A percentile compares a stretch with the other conserved stretches of the same genome.
Evolutionary conservation across 2,329 filamentous ascomycete genomes (phyloP).

Genomic region (Paecilomyces variotii): DNA sequence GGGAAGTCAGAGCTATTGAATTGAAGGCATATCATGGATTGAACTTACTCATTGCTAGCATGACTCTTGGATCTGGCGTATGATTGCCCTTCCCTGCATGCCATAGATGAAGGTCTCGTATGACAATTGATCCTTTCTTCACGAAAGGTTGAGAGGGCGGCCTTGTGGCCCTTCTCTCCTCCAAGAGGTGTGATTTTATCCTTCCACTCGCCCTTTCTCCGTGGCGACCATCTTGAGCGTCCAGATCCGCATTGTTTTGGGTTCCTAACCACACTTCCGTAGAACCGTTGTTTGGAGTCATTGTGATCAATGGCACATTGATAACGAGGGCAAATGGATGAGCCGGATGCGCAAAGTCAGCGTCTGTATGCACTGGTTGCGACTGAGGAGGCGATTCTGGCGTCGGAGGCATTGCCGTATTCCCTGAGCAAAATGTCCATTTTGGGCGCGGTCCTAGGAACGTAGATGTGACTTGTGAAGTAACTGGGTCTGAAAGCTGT

Average conservation of each 20-base stretch:
- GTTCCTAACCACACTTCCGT: constrained; percentile 54
- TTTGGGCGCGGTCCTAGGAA: constrained; percentile 48
- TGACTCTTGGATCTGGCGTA: constrained; percentile 44
- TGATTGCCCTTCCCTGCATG: constrained; percentile 57
- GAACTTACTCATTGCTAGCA: constrained; percentile 46
- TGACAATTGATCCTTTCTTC: constrained; percentile 47
- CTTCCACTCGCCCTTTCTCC: constrained; percentile 47
- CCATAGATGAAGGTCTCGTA: constrained; percentile 56
- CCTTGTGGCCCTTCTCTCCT: constrained; percentile 26
- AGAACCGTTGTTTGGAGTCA: constrained; percentile 45
- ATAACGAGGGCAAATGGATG: constrained; percentile 48
- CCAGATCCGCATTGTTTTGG: constrained; percentile 27
- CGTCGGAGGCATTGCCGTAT: constrained; percentile 48
- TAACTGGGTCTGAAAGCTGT: not conserved
- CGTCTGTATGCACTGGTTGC: constrained; percentile 53
- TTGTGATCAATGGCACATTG: constrained; percentile 45
- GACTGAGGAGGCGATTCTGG: constrained; percentile 17
- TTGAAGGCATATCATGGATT: not conserved
- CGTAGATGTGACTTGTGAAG: constrained; percentile 30
- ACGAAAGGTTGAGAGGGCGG: constrained; percentile 46
- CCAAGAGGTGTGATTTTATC: constrained; percentile 34
- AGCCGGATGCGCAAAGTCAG: constrained; percentile 48
- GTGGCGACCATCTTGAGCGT: constrained; percentile 42
- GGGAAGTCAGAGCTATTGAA: constrained; percentile 5
- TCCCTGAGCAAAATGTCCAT: constrained; percentile 53